phyloP scores from a whole-genome alignment of 345 rosid genomes.

The Gossypium australe region DNA sequence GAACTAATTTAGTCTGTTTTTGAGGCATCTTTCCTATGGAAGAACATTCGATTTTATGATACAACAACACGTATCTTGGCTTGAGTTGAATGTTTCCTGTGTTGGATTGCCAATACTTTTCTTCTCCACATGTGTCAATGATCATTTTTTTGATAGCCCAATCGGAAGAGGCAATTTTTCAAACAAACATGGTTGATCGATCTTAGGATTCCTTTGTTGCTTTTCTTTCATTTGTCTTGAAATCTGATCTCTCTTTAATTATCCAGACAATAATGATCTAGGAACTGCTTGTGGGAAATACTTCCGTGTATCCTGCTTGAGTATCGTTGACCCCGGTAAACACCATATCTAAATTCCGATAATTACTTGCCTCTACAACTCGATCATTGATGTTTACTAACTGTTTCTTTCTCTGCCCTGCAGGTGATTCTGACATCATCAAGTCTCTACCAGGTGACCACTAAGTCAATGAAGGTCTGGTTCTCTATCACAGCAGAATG shows the following conservation, averaged over 20 bases:
- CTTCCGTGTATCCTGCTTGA: conserved; percentile 71
- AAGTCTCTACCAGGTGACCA: conserved; percentile 59
- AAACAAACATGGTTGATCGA: neutral
- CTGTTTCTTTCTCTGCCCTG: neutral
- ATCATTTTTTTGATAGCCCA: neutral
- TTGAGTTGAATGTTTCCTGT: neutral
- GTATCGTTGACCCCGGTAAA: conserved; percentile 60
- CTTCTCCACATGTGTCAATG: neutral
- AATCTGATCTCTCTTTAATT: neutral
- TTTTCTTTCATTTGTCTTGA: neutral
- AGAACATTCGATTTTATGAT: neutral
- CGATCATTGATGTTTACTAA: neutral
- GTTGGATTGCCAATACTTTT: neutral
- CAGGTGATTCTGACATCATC: conserved; percentile 80
- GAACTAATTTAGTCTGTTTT: neutral
- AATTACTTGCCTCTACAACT: neutral
- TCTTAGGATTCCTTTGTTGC: neutral
- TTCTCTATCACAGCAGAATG: neutral
- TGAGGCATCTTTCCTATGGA: neutral
- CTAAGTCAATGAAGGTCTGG: conserved; percentile 17
- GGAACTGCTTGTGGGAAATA: conserved; percentile 82
- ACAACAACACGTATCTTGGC: neutral
- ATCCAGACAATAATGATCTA: conserved; percentile 57
- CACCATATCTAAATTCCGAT: neutral
- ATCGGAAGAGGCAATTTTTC: neutral